These are phyloP conservation scores for Coemansia sp. DNA, from an alignment of 192 early-diverging fungal species.

Conservation along the genomic window DNA sequence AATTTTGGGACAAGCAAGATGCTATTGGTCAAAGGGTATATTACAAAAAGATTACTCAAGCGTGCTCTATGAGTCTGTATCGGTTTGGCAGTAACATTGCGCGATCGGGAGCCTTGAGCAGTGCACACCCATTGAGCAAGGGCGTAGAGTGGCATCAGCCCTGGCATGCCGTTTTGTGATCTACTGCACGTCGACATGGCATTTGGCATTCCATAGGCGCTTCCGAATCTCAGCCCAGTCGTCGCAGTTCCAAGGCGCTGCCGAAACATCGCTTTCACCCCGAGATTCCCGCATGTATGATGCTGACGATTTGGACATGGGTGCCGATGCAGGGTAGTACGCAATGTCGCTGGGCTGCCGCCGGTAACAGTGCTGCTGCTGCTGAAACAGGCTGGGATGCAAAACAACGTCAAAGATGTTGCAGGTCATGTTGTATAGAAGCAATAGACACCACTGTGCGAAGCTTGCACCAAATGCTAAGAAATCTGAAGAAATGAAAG, in stretches of 20 bases:
- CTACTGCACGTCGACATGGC: conserved; percentile 1
- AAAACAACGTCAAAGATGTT: conserved; percentile 51
- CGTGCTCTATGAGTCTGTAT: too few relatives aligned
- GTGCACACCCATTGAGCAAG: too few relatives aligned
- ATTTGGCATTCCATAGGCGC: conserved; percentile 50
- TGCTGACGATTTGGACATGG: conserved; percentile 3
- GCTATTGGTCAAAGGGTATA: too few relatives aligned
- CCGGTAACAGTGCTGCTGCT: conserved; percentile 10
- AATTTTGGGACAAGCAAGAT: too few relatives aligned
- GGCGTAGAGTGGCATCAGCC: too few relatives aligned
- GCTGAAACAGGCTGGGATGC: conserved; percentile 44
- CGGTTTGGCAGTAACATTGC: too few relatives aligned
- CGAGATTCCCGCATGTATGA: conserved; percentile 1
- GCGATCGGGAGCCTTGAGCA: too few relatives aligned
- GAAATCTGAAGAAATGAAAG: too few relatives aligned
- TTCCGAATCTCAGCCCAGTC: conserved; percentile 45
- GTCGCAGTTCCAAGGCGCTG: conserved; percentile 26
- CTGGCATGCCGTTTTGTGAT: too few relatives aligned
- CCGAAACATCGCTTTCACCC: neutral
- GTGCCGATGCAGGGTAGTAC: conserved; percentile 9
- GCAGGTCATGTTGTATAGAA: conserved; percentile 17
- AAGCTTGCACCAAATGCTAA: neutral
- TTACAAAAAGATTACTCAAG: too few relatives aligned
- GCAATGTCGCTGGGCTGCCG: neutral
- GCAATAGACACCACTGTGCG: neutral